Percentiles rank a stretch among this genome's conserved stretches.
phyloP scores from a whole-genome alignment of 2,329 filamentous ascomycete genomes.

The Tolypocladium pustulatum region DNA sequence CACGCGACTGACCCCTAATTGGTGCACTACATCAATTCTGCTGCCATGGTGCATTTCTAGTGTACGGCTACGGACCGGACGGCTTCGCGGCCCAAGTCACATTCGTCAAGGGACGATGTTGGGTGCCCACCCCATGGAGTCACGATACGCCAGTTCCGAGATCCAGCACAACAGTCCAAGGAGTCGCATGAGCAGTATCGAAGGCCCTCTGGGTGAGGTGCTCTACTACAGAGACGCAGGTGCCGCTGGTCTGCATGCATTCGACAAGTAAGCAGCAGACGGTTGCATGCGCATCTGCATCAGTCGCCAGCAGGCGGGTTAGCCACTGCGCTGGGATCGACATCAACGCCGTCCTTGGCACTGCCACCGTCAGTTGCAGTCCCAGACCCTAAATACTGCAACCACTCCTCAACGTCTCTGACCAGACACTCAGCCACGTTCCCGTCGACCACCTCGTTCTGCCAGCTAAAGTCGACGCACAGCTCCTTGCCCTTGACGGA shows the following conservation, averaged over 20 bases:
- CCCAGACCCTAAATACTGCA: background rate
- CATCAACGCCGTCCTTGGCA: background rate
- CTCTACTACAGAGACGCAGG: no score
- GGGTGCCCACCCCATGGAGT: no score
- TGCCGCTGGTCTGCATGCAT: background rate
- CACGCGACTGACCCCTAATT: background rate
- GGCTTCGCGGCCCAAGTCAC: no score
- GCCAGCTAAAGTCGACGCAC: conserved; percentile 14
- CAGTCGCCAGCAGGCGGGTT: background rate
- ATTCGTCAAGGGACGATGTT: background rate
- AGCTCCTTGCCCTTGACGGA: conserved; percentile 11
- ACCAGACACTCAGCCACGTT: conserved; percentile 9
- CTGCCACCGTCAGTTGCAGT: background rate
- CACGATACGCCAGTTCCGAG: no score
- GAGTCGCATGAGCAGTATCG: background rate
- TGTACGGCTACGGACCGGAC: background rate
- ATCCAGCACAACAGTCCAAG: background rate
- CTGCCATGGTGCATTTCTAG: background rate
- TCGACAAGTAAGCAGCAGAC: background rate
- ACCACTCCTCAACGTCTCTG: conserved; percentile 3
- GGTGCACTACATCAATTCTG: background rate
- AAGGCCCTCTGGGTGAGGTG: no score
- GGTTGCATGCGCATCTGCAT: background rate
- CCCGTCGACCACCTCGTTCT: conserved; percentile 9
- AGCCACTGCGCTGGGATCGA: background rate